Base-by-base conservation (phyloP, 2,329 filamentous ascomycete species). In the Cladosporium sp. region DNA sequence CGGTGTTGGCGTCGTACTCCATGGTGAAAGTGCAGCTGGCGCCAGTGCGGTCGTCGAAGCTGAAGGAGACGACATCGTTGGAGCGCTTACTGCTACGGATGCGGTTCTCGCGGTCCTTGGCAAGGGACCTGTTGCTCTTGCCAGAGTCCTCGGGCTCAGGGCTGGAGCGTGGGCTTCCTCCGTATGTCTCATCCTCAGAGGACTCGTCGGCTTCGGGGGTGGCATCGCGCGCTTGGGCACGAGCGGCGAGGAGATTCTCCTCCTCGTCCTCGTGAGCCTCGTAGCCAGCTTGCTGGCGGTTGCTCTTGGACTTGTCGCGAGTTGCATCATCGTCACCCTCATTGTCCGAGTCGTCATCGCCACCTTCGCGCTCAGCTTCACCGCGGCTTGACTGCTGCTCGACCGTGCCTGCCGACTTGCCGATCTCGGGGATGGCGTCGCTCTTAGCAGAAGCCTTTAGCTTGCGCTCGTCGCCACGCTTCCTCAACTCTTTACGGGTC, bases 231-330 rank as follows among this genome's bases (percentile, higher is more conserved):
- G 81, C 82, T 65, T 86, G 85, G 73, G 89, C 85, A 65, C 85
- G 84, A 62, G 82, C 81, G 72, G 90, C 88, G 64, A 96, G 88
- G 40, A 85, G 88, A 70, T 92, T 86, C 74, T 98, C 95, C 4
- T 94, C 94, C 5, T 97, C 93, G 74, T 98, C 95, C 56, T 96
- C 96, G 37, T 89, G 91, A 46, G 92, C 94, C 71, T 97, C 98
- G 16, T 92, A 95, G 2, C 94, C 89, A 33, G 90, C 91, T 78
- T 97, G 91, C 62, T 85, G 83, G 49, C 91, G 89, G 76, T 96
- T 95, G 55, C 88, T 87, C 72, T 86, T 87, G 73, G 88, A 85
- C 80, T 92, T 96, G 71, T 87, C 87, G 68, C 85, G 87, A 4
- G 88, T 93, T 59, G 86, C 81, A 69, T 83, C 82, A 64, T 78